Evolutionary conservation across 306 rosid species (phyloP).

Genomic region (Medicago ruthenica): DNA sequence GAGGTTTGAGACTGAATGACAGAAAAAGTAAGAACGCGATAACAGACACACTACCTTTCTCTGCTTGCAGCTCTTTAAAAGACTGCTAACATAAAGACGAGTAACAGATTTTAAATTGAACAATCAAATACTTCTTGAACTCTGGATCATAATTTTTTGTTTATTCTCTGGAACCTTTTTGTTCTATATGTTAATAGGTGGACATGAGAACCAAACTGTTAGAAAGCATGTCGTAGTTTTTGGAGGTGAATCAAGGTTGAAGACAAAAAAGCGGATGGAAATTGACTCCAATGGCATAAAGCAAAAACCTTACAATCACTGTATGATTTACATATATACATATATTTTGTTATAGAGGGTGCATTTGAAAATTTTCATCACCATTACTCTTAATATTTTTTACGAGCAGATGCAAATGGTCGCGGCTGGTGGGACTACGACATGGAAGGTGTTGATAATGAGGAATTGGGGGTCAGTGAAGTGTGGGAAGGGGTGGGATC

Average conservation of each 20-base stretch:
- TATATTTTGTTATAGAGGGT: neutral
- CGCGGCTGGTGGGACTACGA: slow-evolving; percentile 88
- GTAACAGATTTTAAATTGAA: slow-evolving; percentile 25
- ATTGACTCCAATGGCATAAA: slow-evolving; percentile 48
- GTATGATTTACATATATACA: slow-evolving; percentile 53
- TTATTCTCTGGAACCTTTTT: slow-evolving; percentile 31
- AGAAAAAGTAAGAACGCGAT: slow-evolving; percentile 6
- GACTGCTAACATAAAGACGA: slow-evolving; percentile 20
- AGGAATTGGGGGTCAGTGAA: slow-evolving; percentile 76
- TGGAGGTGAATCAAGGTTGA: slow-evolving; percentile 66
- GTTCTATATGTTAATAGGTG: slow-evolving; percentile 47
- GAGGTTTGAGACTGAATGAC: slow-evolving; percentile 27
- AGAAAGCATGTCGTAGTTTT: slow-evolving; percentile 61
- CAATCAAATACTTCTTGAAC: slow-evolving; percentile 24
- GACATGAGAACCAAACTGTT: slow-evolving; percentile 43
- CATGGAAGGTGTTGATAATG: slow-evolving; percentile 90
- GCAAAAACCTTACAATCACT: slow-evolving; percentile 73
- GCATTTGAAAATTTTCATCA: slow-evolving; percentile 4
- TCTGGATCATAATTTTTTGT: slow-evolving; percentile 28
- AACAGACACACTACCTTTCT: slow-evolving; percentile 5
- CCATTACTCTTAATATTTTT: slow-evolving; percentile 31
- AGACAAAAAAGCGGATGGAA: slow-evolving; percentile 49
- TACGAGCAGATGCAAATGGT: slow-evolving; percentile 77
- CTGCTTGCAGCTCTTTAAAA: slow-evolving; percentile 16
- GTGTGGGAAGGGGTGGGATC: slow-evolving; percentile 99